Conservation (phyloP, 768 basidiomycete species). For the Sutorius australiensis region DNA sequence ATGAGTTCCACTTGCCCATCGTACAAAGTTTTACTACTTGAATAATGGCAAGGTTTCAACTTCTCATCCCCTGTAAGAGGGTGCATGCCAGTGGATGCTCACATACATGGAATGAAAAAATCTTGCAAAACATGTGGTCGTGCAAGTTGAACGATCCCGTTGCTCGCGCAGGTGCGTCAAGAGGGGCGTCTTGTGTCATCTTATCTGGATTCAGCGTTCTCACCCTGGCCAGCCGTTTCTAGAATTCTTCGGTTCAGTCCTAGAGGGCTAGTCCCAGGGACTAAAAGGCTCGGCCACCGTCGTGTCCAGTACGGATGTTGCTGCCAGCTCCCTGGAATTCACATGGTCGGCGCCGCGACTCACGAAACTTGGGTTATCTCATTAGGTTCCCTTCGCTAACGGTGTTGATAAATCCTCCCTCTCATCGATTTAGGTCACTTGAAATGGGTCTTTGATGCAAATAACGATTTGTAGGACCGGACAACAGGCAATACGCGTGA, state of each 20-base stretch:
- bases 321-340: neutral
- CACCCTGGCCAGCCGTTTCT: neutral
- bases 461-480: neutral
- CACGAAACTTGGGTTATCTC: neutral
- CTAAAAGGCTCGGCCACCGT: neutral
- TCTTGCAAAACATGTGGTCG: neutral
- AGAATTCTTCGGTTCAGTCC: neutral
- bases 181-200: neutral
- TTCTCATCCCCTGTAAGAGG: too few species aligned
- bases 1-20: too few species aligned
- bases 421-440: neutral
- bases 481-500: neutral
- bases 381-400: neutral
- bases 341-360: neutral
- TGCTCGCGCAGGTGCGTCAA: neutral
- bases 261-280: neutral
- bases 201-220: neutral
- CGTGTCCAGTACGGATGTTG: neutral
- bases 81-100: too few species aligned
- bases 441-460: neutral
- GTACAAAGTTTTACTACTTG: too few species aligned
- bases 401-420: neutral
- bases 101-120: neutral
- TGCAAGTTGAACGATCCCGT: neutral
- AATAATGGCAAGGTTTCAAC: too few species aligned